These are phyloP conservation scores for Sporisorium scitamineum DNA, from an alignment of 1,284 basidiomycete species.

Conservation along the genomic window DNA sequence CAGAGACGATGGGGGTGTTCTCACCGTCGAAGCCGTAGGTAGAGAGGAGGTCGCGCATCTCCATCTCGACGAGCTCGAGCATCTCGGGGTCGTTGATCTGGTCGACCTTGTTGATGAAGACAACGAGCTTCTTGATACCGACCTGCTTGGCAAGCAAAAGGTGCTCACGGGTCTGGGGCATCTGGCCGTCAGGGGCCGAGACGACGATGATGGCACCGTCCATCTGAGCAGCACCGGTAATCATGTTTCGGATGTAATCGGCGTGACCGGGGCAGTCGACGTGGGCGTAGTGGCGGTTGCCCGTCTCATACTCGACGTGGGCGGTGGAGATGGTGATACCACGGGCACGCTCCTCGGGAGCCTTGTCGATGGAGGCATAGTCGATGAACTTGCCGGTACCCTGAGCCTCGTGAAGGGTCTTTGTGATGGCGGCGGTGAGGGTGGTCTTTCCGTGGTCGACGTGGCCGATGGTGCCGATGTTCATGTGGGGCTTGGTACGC, in stretches of 20 bases:
- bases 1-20: constrained; percentile 95
- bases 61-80: constrained; percentile 99
- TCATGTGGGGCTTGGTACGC: constrained; percentile 93
- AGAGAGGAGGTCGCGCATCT: constrained; percentile 96
- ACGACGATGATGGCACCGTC: constrained; percentile 81
- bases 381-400: constrained; percentile 92
- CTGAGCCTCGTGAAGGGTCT: constrained; percentile 82
- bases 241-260: constrained; percentile 83
- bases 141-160: constrained; percentile 96
- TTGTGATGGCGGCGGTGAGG: constrained; percentile 97
- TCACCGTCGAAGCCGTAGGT: constrained; percentile 93
- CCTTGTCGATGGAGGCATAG: constrained; percentile 98
- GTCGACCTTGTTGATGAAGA: constrained; percentile 99
- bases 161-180: constrained; percentile 99
- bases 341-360: constrained; percentile 99
- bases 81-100: constrained; percentile 96
- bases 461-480: constrained; percentile 72
- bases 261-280: constrained; percentile 90
- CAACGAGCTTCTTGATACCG: constrained; percentile 96
- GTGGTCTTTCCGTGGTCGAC: constrained; percentile 80
- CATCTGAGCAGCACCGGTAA: constrained; percentile 99
- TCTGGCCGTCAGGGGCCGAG: constrained; percentile 98
- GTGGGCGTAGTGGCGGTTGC: constrained; percentile 92
- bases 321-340: constrained; percentile 92
- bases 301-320: constrained; percentile 98